Evolutionary conservation across 2,329 filamentous ascomycete genomes (phyloP).

Genomic region (Fusarium buharicum): DNA sequence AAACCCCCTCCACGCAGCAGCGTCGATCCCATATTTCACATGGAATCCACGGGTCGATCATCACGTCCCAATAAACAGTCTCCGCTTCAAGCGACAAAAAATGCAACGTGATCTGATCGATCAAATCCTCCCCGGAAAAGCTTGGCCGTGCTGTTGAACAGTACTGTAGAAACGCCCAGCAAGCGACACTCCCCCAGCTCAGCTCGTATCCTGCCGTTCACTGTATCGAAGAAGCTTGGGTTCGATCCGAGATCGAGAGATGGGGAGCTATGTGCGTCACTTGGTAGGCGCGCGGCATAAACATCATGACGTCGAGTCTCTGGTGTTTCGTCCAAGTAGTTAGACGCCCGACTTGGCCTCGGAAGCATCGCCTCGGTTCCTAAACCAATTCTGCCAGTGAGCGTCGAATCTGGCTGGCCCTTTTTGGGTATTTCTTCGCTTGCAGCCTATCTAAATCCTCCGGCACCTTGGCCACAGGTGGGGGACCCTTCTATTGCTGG

Average conservation of each 20-base stretch:
- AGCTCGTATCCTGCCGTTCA: not conserved
- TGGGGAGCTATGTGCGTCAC: slow-evolving; percentile 20
- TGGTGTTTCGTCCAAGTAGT: not conserved
- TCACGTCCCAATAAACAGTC: slow-evolving; percentile 5
- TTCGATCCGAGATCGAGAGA: slow-evolving; percentile 5
- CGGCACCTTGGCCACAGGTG: slow-evolving; percentile 24
- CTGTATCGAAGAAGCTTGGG: slow-evolving; percentile 3
- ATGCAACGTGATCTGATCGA: slow-evolving; percentile 41
- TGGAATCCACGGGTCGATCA: slow-evolving; percentile 25
- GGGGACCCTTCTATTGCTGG: slow-evolving; percentile 21
- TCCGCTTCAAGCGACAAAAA: slow-evolving; percentile 23
- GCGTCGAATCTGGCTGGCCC: slow-evolving; percentile 4
- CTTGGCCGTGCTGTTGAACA: slow-evolving; percentile 21
- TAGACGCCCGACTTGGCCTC: slow-evolving; percentile 16
- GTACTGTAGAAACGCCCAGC: slow-evolving; percentile 28
- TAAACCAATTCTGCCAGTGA: slow-evolving; percentile 22
- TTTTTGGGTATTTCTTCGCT: slow-evolving; percentile 9
- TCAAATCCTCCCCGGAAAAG: slow-evolving; percentile 33
- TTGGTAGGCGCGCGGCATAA: slow-evolving; percentile 33
- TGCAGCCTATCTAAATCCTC: slow-evolving; percentile 14
- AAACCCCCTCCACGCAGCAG: slow-evolving; percentile 7
- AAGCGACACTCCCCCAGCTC: slow-evolving; percentile 7
- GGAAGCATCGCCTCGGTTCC: slow-evolving; percentile 17
- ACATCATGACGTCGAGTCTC: slow-evolving; percentile 24
- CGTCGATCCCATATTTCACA: slow-evolving; percentile 28